Base-by-base conservation (phyloP, 768 basidiomycete species). In the Zangia roseola region DNA sequence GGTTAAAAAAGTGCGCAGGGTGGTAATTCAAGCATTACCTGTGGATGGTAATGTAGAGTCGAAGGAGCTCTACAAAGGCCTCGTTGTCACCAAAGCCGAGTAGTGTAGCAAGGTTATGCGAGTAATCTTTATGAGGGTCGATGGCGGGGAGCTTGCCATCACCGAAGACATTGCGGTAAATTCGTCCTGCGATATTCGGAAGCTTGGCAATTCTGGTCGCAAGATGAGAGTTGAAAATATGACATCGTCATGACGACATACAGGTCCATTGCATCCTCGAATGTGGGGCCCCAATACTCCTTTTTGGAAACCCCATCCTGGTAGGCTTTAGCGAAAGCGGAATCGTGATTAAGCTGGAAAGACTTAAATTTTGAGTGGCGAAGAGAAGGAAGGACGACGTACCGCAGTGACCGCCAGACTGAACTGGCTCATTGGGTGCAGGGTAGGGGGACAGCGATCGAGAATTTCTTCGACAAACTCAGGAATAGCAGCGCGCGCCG, bases 401-500 rank as follows among this genome's bases (percentile, higher is more conserved):
- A 89, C 88, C 25, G 95, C 94, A 56, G 94, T 97, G 59, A 95
- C 91, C 50, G 94, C 94, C 65, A 97, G 75, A 67, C 88, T 88
- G 75, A 98, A 97, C 74, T 98, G 95, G 71, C 89, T 93, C 95
- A 98, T 98, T 55, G 95, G 95, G 70, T 98, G 95, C 38, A 98
- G 81, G 14, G 93, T 94, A 43, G 88, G 85, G 17, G 90, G 90
- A 72, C 90, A 92, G 69, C 93, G 74, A 75, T 98, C 95, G 43
- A 98, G 81, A 59, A 97, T 81, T 63, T 97, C 94, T 71, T 97
- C 94, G n/a, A 98, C 88, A 59, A 95, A 94, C 52, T 88, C 86
- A 38, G 94, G 94, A 54, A 98, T 83, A 39, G 85, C 80, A 34
- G 92, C 84, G 56, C 94, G 88, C 36, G 91, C 89, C 45, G 94